A percentile compares a stretch with the other conserved stretches of the same genome.
These are phyloP conservation scores for Emericellopsis atlantica DNA, from an alignment of 2,329 filamentous ascomycete species.

Conservation along the genomic window DNA sequence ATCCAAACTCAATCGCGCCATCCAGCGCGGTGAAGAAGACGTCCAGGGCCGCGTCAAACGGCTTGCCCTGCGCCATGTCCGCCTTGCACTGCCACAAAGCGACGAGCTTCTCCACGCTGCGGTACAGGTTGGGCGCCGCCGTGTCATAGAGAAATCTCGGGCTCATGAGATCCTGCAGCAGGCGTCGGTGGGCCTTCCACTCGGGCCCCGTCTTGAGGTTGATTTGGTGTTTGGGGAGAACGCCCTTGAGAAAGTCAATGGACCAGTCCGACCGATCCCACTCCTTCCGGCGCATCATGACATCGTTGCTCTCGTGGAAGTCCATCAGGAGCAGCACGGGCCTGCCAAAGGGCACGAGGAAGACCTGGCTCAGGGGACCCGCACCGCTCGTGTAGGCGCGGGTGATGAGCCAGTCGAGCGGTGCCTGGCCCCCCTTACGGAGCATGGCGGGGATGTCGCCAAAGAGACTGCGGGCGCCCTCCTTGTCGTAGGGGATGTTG, in stretches of 20 bases:
- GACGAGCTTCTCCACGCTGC: constrained; percentile 14
- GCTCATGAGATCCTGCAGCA: constrained; percentile 23
- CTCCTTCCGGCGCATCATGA: constrained; percentile 28
- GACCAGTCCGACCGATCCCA: constrained; percentile 27
- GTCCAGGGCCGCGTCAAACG: constrained; percentile 11
- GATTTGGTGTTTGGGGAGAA: constrained; percentile 19
- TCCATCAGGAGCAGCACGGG: constrained; percentile 29
- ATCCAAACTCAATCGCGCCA: constrained; percentile 14
- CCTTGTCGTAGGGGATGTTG: constrained; percentile 28
- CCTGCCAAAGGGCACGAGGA: constrained; percentile 25
- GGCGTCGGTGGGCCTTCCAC: constrained; percentile 18
- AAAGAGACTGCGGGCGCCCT: constrained; percentile 18
- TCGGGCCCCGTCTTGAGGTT: constrained; percentile 13
- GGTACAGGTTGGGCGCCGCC: constrained; percentile 19
- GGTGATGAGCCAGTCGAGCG: constrained; percentile 9
- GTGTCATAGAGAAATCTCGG: constrained; percentile 18
- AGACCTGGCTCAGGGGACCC: constrained; percentile 31
- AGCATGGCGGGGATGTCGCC: constrained; percentile 28
- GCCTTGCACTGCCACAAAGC: constrained; percentile 19
- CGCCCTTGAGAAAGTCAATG: constrained; percentile 15
- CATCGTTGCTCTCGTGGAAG: constrained; percentile 25
- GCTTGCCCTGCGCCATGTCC: constrained; percentile 11
- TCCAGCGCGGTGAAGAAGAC: constrained; percentile 17
- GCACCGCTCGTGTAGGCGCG: constrained; percentile 11
- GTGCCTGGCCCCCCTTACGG: constrained; percentile 15